Percentiles rank a stretch among this genome's conserved stretches.
Evolutionary conservation across 148 eudicot species (phyloP).

Genomic region (Diospyros kaki): DNA sequence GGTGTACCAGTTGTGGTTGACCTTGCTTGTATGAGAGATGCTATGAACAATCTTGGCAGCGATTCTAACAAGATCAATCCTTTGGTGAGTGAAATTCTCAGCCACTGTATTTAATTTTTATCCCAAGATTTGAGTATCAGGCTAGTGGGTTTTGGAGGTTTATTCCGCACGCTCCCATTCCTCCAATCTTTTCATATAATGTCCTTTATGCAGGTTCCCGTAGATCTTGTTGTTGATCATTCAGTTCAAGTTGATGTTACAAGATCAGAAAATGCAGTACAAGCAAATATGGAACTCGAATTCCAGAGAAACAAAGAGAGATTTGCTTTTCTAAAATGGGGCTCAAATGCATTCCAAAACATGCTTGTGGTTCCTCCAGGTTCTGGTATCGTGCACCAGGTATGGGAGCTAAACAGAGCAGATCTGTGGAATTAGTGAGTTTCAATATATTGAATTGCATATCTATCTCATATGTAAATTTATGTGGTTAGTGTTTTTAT

Average conservation of each 20-base stretch:
- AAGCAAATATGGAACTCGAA: conserved; percentile 62
- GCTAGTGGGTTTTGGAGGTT: neutral
- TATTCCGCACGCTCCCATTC: neutral
- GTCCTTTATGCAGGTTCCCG: conserved; percentile 48
- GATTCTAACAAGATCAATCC: conserved; percentile 64
- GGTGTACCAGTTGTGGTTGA: conserved; percentile 68
- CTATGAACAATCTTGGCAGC: conserved; percentile 63
- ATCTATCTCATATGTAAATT: neutral
- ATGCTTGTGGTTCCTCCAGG: conserved; percentile 79
- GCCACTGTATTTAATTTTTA: neutral
- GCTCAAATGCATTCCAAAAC: conserved; percentile 55
- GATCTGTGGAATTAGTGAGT: neutral
- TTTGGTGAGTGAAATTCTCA: conserved; percentile 30
- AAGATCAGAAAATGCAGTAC: conserved; percentile 61
- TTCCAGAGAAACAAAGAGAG: conserved; percentile 66
- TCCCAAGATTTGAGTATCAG: neutral
- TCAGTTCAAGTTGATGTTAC: conserved; percentile 69
- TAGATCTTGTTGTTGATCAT: conserved; percentile 69
- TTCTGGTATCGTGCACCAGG: conserved; percentile 75
- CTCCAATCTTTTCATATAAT: neutral
- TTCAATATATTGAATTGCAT: conserved; percentile 9
- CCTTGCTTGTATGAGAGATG: conserved; percentile 67
- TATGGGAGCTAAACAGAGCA: conserved; percentile 12
- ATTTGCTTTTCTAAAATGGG: conserved; percentile 69
- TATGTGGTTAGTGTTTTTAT: neutral